These are phyloP conservation scores for Fraxinus xanthoxyloides DNA, from an alignment of 305 asterid species.

Conservation along the genomic window DNA sequence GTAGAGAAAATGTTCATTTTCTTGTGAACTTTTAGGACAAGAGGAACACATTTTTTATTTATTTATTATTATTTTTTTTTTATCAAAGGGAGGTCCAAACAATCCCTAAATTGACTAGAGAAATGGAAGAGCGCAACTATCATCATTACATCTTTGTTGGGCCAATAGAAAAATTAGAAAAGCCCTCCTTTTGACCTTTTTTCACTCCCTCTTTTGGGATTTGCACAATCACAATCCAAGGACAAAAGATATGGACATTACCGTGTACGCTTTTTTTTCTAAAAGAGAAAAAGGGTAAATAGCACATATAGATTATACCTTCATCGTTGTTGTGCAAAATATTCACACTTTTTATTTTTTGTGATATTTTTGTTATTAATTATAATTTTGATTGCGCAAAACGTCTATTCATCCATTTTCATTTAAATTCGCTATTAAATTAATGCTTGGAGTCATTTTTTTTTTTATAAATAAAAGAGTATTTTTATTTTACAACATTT, in stretches of 20 bases:
- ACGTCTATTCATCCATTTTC: too few species aligned
- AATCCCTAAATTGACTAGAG: not conserved
- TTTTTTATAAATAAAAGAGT: too few species aligned
- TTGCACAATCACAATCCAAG: not conserved
- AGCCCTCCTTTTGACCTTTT: not conserved
- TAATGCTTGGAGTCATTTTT: too few species aligned
- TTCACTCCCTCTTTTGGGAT: not conserved
- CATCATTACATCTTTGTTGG: not conserved
- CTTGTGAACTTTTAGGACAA: not conserved
- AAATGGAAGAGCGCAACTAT: not conserved
- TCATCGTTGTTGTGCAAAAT: too few species aligned
- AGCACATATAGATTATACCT: too few species aligned
- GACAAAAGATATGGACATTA: not conserved
- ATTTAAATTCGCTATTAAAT: too few species aligned
- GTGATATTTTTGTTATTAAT: too few species aligned
- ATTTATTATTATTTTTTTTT: too few species aligned
- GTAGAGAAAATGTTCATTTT: not conserved
- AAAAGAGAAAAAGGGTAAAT: too few species aligned
- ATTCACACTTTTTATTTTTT: too few species aligned
- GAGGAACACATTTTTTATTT: not conserved
- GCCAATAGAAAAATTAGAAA: not conserved
- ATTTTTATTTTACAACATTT: too few species aligned
- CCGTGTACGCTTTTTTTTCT: not conserved
- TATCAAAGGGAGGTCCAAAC: not conserved
- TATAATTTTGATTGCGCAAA: too few species aligned